Conservation (phyloP, 129 eudicot genomes). For the Saposhnikovia divaricata region DNA sequence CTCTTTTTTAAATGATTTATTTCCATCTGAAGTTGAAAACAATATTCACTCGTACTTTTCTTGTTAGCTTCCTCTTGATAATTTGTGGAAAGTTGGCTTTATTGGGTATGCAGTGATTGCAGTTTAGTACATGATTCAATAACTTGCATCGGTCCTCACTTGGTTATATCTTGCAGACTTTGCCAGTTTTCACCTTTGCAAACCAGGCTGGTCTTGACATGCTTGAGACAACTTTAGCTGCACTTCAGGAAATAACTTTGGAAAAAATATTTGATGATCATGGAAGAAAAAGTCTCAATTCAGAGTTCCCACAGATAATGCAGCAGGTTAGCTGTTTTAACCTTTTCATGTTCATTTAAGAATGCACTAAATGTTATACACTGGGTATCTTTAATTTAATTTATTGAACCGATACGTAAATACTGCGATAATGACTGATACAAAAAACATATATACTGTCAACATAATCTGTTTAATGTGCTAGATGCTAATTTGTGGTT, state of each 20-base stretch:
- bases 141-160: neutral
- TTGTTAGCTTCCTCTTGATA: neutral
- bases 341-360: neutral
- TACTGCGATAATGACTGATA: neutral
- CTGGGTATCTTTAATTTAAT: neutral
- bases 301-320: conserved; percentile 86
- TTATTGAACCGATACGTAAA: neutral
- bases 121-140: neutral
- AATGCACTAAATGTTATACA: neutral
- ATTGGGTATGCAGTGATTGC: neutral
- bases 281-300: conserved; percentile 69
- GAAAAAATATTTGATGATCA: conserved; percentile 86
- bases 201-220: conserved; percentile 97
- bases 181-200: conserved; percentile 82
- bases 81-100: too few relatives aligned
- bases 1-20: neutral
- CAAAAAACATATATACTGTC: neutral
- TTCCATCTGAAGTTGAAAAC: neutral
- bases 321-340: conserved; percentile 54
- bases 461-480: neutral
- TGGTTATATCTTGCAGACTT: conserved; percentile 36
- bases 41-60: neutral
- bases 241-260: conserved; percentile 82
- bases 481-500: neutral
- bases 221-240: conserved; percentile 92